A percentile compares a stretch with the other conserved stretches of the same genome.
Evolutionary conservation across 768 basidiomycete genomes (phyloP).

Genomic region (Collybiopsis confluens): DNA sequence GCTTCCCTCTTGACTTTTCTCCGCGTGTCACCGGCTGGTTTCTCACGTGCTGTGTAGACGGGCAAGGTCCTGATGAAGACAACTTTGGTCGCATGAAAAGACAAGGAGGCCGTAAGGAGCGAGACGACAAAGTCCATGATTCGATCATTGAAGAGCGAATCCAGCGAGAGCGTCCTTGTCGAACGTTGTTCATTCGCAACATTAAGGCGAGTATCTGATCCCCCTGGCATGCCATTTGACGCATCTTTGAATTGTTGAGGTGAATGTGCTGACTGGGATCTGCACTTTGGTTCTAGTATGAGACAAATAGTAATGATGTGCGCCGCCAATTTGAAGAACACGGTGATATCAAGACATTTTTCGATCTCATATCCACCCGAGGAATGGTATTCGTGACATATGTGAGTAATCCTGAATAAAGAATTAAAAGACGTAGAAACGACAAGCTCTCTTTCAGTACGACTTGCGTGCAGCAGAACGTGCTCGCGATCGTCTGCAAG

Average conservation of each 20-base stretch:
- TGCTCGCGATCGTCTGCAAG: conserved; percentile 88
- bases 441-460: conserved; percentile 45
- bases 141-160: conserved; percentile 93
- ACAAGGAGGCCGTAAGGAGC: conserved; percentile 63
- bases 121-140: conserved; percentile 87
- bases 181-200: conserved; percentile 95
- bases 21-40: conserved; percentile 24
- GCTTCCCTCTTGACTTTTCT: conserved; percentile 34
- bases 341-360: conserved; percentile 96
- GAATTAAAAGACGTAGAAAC: neutral
- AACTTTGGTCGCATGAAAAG: conserved; percentile 36
- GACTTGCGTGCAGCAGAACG: conserved; percentile 91
- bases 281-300: conserved; percentile 53
- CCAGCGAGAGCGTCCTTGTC: conserved; percentile 89
- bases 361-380: conserved; percentile 88
- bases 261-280: conserved; percentile 4
- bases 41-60: conserved; percentile 59
- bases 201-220: conserved; percentile 75
- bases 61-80: conserved; percentile 50
- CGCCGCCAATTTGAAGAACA: conserved; percentile 85
- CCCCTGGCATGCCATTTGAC: neutral
- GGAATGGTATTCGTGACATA: conserved; percentile 99
- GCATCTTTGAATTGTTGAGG: neutral
- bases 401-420: conserved; percentile 51
- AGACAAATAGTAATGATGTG: conserved; percentile 83